These are phyloP conservation scores for Trifolium fragiferum DNA, from an alignment of 306 rosid species.

Conservation along the genomic window DNA sequence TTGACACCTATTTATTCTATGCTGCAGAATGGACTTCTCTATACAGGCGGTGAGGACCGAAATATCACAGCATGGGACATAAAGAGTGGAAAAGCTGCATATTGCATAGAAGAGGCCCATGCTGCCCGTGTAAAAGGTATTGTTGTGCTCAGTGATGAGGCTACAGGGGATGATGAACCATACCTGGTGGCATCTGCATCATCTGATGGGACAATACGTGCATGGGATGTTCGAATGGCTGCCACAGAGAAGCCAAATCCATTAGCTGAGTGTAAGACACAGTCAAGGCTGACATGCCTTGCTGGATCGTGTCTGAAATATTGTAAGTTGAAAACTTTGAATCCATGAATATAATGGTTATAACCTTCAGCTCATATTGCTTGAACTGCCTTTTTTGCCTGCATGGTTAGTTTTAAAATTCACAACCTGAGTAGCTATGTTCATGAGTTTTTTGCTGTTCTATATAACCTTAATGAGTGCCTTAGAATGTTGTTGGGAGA, in stretches of 20 bases:
- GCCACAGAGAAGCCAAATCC: slow-evolving; percentile 65
- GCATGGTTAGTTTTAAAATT: background rate
- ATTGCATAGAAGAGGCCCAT: slow-evolving; percentile 79
- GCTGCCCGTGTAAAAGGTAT: slow-evolving; percentile 81
- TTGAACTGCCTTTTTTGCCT: slow-evolving; percentile 1
- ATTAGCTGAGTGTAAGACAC: slow-evolving; percentile 78
- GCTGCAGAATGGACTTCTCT: slow-evolving; percentile 77
- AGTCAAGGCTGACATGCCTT: slow-evolving; percentile 86
- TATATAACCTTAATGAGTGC: slow-evolving; percentile 1
- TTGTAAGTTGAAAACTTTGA: slow-evolving; percentile 51
- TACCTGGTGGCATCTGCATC: slow-evolving; percentile 83
- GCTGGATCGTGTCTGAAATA: slow-evolving; percentile 77
- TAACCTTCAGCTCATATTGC: slow-evolving; percentile 7
- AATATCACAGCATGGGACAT: slow-evolving; percentile 82
- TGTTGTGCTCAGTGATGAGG: slow-evolving; percentile 59
- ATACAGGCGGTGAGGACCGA: slow-evolving; percentile 84
- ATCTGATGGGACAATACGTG: slow-evolving; percentile 81
- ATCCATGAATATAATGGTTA: background rate
- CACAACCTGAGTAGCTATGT: background rate
- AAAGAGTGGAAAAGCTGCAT: slow-evolving; percentile 76
- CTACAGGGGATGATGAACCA: slow-evolving; percentile 63
- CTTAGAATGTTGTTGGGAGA: background rate
- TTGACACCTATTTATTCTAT: slow-evolving; percentile 12
- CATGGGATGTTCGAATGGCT: slow-evolving; percentile 96
- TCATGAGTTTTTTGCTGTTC: background rate